phyloP scores from a whole-genome alignment of 768 basidiomycete species.

The Suillus hirtellus region DNA sequence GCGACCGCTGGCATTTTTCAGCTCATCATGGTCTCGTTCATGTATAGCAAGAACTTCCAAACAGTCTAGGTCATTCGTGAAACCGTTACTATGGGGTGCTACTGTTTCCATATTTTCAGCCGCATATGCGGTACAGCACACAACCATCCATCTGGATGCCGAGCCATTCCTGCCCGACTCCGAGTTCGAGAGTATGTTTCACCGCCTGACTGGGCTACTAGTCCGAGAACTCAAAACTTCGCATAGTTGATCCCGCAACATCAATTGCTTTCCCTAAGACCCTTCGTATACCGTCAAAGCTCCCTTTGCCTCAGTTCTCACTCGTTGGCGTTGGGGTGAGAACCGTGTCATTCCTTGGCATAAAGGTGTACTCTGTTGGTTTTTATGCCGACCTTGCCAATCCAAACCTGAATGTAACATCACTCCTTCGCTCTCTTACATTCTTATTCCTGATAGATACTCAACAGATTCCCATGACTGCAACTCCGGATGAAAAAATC shows the following conservation, averaged over 20 bases:
- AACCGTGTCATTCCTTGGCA: slow-evolving; percentile 83
- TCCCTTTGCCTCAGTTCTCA: slow-evolving; percentile 59
- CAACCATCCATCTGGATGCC: slow-evolving; percentile 47
- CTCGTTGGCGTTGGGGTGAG: slow-evolving; percentile 86
- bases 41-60: neutral
- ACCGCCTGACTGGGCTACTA: neutral
- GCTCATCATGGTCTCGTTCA: slow-evolving; percentile 10
- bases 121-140: slow-evolving; percentile 27
- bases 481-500: slow-evolving; percentile 71
- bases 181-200: slow-evolving; percentile 26
- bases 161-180: slow-evolving; percentile 21
- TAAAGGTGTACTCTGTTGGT: slow-evolving; percentile 87
- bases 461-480: slow-evolving; percentile 50
- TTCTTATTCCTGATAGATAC: slow-evolving; percentile 1
- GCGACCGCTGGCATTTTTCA: slow-evolving; percentile 9
- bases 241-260: slow-evolving; percentile 70
- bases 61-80: slow-evolving; percentile 15
- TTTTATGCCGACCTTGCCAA: slow-evolving; percentile 86
- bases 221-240: neutral
- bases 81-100: slow-evolving; percentile 34
- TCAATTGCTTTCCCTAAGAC: slow-evolving; percentile 71
- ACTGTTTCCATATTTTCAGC: slow-evolving; percentile 34
- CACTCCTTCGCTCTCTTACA: neutral
- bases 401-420: slow-evolving; percentile 56
- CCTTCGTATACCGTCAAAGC: slow-evolving; percentile 62